Percentiles rank a stretch among this genome's conserved stretches.
Conservation (phyloP, 1,139 yeast species). For the Yamadazyma songkhlaensis region DNA sequence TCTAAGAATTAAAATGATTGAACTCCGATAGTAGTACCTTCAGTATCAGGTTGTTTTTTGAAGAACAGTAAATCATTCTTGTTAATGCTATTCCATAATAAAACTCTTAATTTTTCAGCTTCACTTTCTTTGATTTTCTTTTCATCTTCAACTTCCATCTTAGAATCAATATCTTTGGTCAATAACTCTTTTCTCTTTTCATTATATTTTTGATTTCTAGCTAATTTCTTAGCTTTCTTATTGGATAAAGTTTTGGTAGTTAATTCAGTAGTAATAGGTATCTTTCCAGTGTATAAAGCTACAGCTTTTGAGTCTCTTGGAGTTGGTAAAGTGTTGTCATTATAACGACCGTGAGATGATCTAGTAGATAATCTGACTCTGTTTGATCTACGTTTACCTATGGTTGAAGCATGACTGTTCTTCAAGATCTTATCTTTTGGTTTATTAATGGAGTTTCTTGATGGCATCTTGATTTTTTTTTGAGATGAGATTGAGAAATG, state of each 20-base stretch:
- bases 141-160: slow-evolving; percentile 48
- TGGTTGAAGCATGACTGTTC: slow-evolving; percentile 50
- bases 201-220: slow-evolving; percentile 72
- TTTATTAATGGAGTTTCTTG: slow-evolving; percentile 75
- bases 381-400: slow-evolving; percentile 56
- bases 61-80: slow-evolving; percentile 26
- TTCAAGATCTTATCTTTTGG: slow-evolving; percentile 65
- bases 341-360: slow-evolving; percentile 46
- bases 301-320: slow-evolving; percentile 59
- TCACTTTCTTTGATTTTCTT: slow-evolving; percentile 11
- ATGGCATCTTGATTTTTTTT: slow-evolving; percentile 51
- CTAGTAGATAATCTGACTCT: slow-evolving; percentile 48
- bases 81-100: slow-evolving; percentile 68
- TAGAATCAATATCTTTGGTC: slow-evolving; percentile 46
- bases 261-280: slow-evolving; percentile 32
- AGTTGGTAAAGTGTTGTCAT: slow-evolving; percentile 31
- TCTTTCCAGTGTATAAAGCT: slow-evolving; percentile 55
- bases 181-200: slow-evolving; percentile 51
- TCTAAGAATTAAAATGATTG: slow-evolving; percentile 43
- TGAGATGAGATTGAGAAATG: slow-evolving; percentile 5
- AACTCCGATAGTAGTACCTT: slow-evolving; percentile 85
- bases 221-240: slow-evolving; percentile 79
- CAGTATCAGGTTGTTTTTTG: slow-evolving; percentile 46
- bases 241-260: slow-evolving; percentile 68
- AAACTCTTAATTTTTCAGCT: slow-evolving; percentile 52